Evolutionary conservation across 768 basidiomycete species (phyloP).

Genomic region (Russula lepida): DNA sequence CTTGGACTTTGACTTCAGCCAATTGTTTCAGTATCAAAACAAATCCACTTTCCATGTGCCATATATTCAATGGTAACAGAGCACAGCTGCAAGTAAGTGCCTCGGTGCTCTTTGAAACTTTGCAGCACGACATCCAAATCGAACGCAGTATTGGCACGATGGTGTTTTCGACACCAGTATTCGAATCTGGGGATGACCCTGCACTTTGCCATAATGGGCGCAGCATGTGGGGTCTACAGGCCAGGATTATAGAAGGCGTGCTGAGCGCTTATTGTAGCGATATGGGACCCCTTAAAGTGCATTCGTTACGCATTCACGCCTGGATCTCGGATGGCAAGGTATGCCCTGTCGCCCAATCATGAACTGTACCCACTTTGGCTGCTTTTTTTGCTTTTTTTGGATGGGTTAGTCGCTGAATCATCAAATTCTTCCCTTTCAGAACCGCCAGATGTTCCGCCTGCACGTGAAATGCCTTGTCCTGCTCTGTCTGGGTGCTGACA

Average conservation of each 20-base stretch:
- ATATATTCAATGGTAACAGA: constrained; percentile 18
- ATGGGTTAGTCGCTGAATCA: neutral
- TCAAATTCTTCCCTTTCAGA: neutral
- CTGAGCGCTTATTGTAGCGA: constrained; percentile 1
- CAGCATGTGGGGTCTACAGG: constrained; percentile 1
- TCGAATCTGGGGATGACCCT: neutral
- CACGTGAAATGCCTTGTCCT: neutral
- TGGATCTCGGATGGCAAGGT: constrained; percentile 19
- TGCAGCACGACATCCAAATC: constrained; percentile 17
- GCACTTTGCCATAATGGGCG: neutral
- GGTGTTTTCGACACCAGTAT: neutral
- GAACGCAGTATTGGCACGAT: constrained; percentile 7
- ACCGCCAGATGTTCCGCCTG: constrained; percentile 6
- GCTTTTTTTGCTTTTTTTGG: neutral
- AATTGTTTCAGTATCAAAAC: neutral
- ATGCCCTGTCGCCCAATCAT: neutral
- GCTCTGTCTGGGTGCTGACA: constrained; percentile 19
- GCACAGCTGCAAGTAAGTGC: constrained; percentile 4
- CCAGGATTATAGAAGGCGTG: neutral
- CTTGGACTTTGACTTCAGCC: neutral
- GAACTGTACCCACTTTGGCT: neutral
- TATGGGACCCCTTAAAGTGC: constrained; percentile 2
- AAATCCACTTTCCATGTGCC: constrained; percentile 4
- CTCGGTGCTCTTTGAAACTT: constrained; percentile 11
- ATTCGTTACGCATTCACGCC: constrained; percentile 5